Percentiles rank a stretch among this genome's conserved stretches.
Conservation (phyloP, 2,329 filamentous ascomycete genomes). For the Hymenoscyphus infarciens region DNA sequence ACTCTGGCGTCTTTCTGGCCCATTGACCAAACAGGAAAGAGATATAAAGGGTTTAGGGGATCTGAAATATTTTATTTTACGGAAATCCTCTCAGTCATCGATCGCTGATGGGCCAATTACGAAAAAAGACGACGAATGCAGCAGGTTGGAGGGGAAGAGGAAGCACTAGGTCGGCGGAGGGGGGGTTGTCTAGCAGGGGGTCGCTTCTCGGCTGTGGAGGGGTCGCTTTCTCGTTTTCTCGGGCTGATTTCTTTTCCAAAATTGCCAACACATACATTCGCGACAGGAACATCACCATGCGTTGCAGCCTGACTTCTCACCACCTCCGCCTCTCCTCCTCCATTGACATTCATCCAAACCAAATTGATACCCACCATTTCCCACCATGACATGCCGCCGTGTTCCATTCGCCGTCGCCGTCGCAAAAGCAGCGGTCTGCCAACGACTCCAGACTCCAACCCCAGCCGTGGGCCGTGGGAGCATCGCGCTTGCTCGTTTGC, state of each 20-base stretch:
- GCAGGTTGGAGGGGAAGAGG: background rate
- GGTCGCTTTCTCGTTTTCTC: background rate
- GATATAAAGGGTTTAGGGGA: background rate
- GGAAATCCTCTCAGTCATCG: background rate
- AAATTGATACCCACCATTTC: constrained; percentile 3
- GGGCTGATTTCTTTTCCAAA: background rate
- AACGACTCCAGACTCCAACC: too few species aligned
- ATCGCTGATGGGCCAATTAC: background rate
- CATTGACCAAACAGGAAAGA: constrained; percentile 2
- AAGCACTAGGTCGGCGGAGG: background rate
- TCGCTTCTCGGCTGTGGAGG: background rate
- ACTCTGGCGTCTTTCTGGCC: background rate
- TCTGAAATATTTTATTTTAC: background rate
- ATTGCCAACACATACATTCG: constrained; percentile 18
- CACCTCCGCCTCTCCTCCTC: constrained; percentile 14
- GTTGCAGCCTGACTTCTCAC: constrained; percentile 24
- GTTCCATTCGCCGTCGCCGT: constrained; percentile 7
- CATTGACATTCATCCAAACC: constrained; percentile 3
- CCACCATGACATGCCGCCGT: constrained; percentile 9
- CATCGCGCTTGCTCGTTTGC: constrained; percentile 40
- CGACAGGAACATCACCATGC: constrained; percentile 22
- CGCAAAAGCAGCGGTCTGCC: constrained; percentile 3
- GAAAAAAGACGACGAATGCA: background rate
- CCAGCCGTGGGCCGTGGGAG: too few species aligned
- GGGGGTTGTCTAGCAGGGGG: background rate